These are phyloP conservation scores for Claviceps spartinae DNA, from an alignment of 2,329 filamentous ascomycete genomes.

Conservation along the genomic window DNA sequence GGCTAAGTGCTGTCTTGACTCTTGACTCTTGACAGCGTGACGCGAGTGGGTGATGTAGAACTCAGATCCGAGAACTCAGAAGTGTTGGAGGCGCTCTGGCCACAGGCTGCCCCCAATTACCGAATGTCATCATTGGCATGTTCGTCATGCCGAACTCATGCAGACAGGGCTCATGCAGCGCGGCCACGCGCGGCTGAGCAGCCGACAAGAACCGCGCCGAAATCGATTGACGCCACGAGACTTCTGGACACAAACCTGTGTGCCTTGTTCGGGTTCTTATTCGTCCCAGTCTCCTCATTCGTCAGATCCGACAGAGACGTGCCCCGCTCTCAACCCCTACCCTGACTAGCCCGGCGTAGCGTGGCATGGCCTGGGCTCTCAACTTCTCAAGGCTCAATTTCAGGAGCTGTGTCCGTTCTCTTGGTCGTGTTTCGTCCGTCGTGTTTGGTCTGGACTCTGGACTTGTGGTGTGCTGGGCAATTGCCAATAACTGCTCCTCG, in stretches of 20 bases:
- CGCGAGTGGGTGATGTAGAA: too few species aligned
- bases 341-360: not conserved
- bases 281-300: too few species aligned
- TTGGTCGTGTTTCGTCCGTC: not conserved
- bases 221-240: too few species aligned
- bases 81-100: too few species aligned
- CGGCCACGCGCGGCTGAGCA: not conserved
- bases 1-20: too few species aligned
- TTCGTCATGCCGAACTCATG: not conserved
- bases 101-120: too few species aligned
- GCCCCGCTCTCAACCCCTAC: slow-evolving; percentile 4
- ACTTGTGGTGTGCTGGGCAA: too few species aligned
- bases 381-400: not conserved
- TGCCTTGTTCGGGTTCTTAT: too few species aligned
- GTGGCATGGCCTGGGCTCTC: not conserved
- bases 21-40: too few species aligned
- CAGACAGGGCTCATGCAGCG: not conserved
- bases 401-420: slow-evolving; percentile 1
- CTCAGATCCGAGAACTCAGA: too few species aligned
- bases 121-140: not conserved
- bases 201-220: not conserved
- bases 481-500: not conserved
- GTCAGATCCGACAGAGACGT: not conserved
- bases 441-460: not conserved
- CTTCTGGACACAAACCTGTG: too few species aligned